Evolutionary conservation across 164 flowering plant species (phyloP).

Genomic region (Akebia trifoliata): DNA sequence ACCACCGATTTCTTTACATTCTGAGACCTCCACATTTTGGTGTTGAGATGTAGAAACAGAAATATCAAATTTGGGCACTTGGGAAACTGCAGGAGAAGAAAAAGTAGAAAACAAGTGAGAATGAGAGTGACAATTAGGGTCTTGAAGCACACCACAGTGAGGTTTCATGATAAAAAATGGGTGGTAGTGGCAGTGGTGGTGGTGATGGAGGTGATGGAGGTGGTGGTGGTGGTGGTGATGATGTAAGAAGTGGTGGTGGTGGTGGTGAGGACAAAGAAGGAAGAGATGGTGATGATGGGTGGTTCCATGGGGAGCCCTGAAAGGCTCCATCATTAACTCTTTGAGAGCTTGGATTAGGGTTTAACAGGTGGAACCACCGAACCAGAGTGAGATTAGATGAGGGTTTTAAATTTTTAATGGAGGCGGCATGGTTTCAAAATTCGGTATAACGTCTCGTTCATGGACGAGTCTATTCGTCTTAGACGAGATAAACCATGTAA

Average conservation of each 20-base stretch:
- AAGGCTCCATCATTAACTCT: too few species aligned
- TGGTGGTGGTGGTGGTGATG: background rate
- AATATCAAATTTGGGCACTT: background rate
- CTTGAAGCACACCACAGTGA: background rate
- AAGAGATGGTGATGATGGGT: constrained; percentile 1
- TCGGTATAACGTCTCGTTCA: too few species aligned
- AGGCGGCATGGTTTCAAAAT: too few species aligned
- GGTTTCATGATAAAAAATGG: constrained; percentile 1
- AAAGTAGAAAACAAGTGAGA: background rate
- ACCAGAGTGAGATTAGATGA: too few species aligned
- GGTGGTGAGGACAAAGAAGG: constrained; percentile 3
- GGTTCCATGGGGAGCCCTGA: background rate
- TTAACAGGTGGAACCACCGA: too few species aligned
- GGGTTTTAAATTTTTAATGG: too few species aligned
- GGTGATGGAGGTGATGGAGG: constrained; percentile 13
- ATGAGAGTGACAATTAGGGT: background rate
- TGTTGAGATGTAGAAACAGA: background rate
- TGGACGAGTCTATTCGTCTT: too few species aligned
- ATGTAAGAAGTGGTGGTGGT: background rate
- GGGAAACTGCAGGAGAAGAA: constrained; percentile 3
- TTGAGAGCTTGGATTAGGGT: too few species aligned
- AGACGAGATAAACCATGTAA: too few species aligned
- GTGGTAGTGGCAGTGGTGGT: constrained; percentile 5
- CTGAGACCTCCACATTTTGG: background rate
- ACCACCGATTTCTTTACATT: background rate